Evolutionary conservation across 257 asterid genomes (phyloP), one percentile per base, ranked within the genome.

Genomic region (Verbascum thapsus): DNA sequence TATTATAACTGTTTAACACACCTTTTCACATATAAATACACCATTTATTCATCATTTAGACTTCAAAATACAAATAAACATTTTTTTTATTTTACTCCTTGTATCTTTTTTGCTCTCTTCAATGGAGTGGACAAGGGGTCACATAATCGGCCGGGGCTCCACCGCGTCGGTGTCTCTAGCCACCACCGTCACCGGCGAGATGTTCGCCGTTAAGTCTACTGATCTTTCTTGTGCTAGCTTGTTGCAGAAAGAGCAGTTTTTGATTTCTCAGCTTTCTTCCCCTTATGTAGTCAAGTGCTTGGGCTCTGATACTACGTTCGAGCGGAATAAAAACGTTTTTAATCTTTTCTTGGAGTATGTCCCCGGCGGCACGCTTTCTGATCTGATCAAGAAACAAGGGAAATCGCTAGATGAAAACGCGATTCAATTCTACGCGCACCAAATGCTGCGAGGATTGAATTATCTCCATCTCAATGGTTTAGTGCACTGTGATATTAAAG

Each of bases 71-170:
- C 54, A 71, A 54, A 64, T 4, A 22, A 53, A 41, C n/a, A n/a
- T n/a, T n/a, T n/a, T n/a, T n/a, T n/a, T n/a, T n/a, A n/a, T 39
- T 1, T 39, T 15, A 3, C 1, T 7, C 0, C 16, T 38, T 58
- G 3, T 8, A 53, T 10, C 43, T 6, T 32, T 38, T 13, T 10
- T 30, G 44, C 49, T 56, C 74, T 39, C 61, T 62, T 26, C 71
- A 13, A 85, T 79, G 88, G 83, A 71, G 62, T 90, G 98, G 98
- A 83, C 49, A 54, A 72, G 89, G 62, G 98, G 98, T 48, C 87
- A 83, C 4, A 68, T 56, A 0, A 71, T 90, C 9, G 97, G 97
- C 44, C 79, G 83, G 48, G 96, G 97, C 53, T 78, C 94, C 62
- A 78, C 92, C 30, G 88, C 96, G 79, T 45, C 78, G 3, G 96